Base-by-base conservation (phyloP, 1,284 basidiomycete genomes). In the Cryptococcus hybrid region DNA sequence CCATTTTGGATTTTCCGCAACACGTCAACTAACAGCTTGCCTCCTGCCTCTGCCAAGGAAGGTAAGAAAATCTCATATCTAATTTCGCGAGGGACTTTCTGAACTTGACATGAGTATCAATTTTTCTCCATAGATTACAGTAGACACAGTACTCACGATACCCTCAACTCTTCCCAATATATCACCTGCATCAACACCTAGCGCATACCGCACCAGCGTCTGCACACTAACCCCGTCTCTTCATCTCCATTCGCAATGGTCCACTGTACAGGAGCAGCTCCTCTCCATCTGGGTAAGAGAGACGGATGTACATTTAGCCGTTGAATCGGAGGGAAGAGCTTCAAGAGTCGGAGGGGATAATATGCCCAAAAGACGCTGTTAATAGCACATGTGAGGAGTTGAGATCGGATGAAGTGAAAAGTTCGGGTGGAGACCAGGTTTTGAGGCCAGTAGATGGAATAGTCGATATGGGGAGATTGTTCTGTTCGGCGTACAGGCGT, bases 221-320 rank as follows among this genome's bases (percentile, higher is more conserved):
- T 82, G 80, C 2, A 92, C 82, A 46, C 82, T 86, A 3, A 90
- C 89, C 0, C 88, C 90, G 87, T 88, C 57, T 82, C 79, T 11
- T 70, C 63, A 51, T 84, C 83, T 0, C 83, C 83, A 56, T 86
- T 84, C 5, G 88, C 78, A 42, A 99, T 81, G 0, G 88, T 83
- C 75, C 88, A 90, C 73, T 98, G 95, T 40, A 98, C 89, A 0
- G 94, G 95, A 1, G 93, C 90, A 0, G 95, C 87, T 0, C 95
- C 95, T 30, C 93, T 85, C 75, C 92, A 92, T n/a, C 82, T 78
- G 0, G 94, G 95, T 24, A 98, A 82, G 0, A 93, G 79, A 15
- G 92, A 95, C 0, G 94, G 93, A 69, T 99, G 95, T 3, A 98
- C 84, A 69, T 98, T 97, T 45, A 99, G 80, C n/a, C 87, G 79